Base-by-base conservation (phyloP, 2,329 filamentous ascomycete species). In the Fusarium temperatum region DNA sequence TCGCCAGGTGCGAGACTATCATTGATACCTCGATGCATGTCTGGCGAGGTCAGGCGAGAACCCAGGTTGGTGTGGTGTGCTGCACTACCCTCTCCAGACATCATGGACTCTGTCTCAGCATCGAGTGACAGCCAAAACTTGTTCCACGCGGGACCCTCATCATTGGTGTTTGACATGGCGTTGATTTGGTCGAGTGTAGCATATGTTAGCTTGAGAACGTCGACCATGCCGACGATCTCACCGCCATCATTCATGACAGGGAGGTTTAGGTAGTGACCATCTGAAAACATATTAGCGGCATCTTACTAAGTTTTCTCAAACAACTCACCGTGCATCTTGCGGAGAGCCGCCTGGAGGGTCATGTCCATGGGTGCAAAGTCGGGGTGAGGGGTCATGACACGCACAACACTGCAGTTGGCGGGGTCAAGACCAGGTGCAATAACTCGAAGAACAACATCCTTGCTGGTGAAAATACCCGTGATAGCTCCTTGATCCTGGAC, bases 191-290 rank as follows among this genome's bases (percentile, higher is more conserved):
- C 96, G 60, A 99, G 89, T 10, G 96, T 99, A 56, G 96, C 96
- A 83, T 99, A 99, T 28, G 96, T 99, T 79, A 99, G 89, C 86
- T 98, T 98, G 72, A 99, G 90, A 67, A 99, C 96, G 83, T 99
- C 96, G 32, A 99, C 96, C 96, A 99, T 99, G 79, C 96, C 96
- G 66, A 99, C 96, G 80, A 99, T 99, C 84, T 99, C 96, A 74
- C 96, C 96, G 71, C 90, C 89, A 75, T 97, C 95, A 83, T 98
- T 98, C 96, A 99, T 99, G 72, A 99, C 96, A 14, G 96, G 96
- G 50, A 99, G 87, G 83, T 99, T 99, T 63, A 99, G 90, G 83
- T 99, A 99, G 83, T 99, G 96, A 20, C 96, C 96, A 86, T 99
- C 96, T 97, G 74, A 77, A 56, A 38, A 53, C n/a, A 53, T 75